These are phyloP conservation scores for Gnomoniopsis sp. DNA, from an alignment of 2,329 filamentous ascomycete species.

Conservation along the genomic window DNA sequence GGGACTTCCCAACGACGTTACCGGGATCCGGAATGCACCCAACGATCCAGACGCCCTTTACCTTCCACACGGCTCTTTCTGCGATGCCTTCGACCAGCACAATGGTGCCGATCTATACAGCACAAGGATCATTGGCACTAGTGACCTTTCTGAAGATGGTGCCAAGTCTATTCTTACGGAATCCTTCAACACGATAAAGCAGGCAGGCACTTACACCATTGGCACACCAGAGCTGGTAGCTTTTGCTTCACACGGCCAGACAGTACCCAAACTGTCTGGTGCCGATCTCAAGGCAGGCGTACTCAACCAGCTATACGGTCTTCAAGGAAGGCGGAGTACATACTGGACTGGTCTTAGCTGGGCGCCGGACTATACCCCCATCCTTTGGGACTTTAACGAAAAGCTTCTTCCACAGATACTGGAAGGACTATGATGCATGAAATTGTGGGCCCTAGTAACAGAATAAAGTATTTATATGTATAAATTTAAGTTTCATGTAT, in stretches of 20 bases:
- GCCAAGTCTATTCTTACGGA: not conserved
- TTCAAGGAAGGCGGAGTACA: slow-evolving; percentile 4
- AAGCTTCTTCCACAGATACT: slow-evolving; percentile 2
- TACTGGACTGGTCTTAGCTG: slow-evolving; percentile 6
- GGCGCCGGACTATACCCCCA: slow-evolving; percentile 6
- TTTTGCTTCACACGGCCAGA: slow-evolving; percentile 1
- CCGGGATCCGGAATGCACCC: slow-evolving; percentile 5
- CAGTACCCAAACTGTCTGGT: not conserved
- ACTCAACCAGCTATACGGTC: slow-evolving; percentile 1
- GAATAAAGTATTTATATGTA: too few relatives aligned
- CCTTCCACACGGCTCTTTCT: slow-evolving; percentile 4
- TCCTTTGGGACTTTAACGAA: slow-evolving; percentile 6
- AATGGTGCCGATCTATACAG: not conserved
- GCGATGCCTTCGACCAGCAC: slow-evolving; percentile 7
- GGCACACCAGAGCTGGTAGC: not conserved
- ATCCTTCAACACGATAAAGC: not conserved
- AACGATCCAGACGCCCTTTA: not conserved
- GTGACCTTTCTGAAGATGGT: not conserved
- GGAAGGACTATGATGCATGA: not conserved
- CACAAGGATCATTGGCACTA: not conserved
- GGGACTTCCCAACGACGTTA: not conserved
- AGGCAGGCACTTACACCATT: slow-evolving; percentile 6
- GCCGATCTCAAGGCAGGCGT: slow-evolving; percentile 3
- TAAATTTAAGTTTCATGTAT: too few relatives aligned
- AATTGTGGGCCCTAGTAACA: too few relatives aligned